Conservation (phyloP, 2,329 filamentous ascomycete genomes). For the Ophiostoma quercus region DNA sequence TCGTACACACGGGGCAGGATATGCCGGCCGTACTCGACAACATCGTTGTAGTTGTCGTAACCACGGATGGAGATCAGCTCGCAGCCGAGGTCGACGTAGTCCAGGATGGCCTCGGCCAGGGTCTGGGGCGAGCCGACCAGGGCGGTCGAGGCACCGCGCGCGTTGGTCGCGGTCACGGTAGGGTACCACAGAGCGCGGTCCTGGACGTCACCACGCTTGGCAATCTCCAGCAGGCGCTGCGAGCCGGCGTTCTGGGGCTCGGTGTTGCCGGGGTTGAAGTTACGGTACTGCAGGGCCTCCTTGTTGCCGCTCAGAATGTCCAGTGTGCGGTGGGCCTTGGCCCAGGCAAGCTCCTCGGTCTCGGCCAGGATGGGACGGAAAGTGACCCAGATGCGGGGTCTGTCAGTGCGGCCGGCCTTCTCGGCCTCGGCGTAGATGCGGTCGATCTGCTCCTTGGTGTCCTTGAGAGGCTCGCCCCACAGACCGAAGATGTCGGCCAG, state of each 20-base stretch:
- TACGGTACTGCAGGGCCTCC: conserved; percentile 23
- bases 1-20: conserved; percentile 48
- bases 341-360: conserved; percentile 58
- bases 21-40: conserved; percentile 54
- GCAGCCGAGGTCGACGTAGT: conserved; percentile 50
- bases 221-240: conserved; percentile 54
- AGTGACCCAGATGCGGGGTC: conserved; percentile 58
- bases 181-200: conserved; percentile 60
- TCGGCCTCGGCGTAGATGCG: conserved; percentile 54
- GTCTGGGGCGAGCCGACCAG: conserved; percentile 52
- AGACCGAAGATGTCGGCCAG: conserved; percentile 59
- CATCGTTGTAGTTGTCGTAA: conserved; percentile 57
- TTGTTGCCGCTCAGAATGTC: conserved; percentile 45
- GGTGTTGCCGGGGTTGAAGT: conserved; percentile 31
- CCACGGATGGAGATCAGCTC: conserved; percentile 57
- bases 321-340: conserved; percentile 53
- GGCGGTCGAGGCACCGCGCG: conserved; percentile 54
- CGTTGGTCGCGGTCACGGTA: conserved; percentile 56
- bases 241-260: conserved; percentile 55
- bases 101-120: conserved; percentile 49
- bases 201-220: conserved; percentile 51
- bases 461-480: conserved; percentile 59
- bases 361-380: conserved; percentile 58
- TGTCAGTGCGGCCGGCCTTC: conserved; percentile 51
- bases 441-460: conserved; percentile 59